These are phyloP conservation scores for Parietaria judaica DNA, from an alignment of 306 rosid species.

Conservation along the genomic window DNA sequence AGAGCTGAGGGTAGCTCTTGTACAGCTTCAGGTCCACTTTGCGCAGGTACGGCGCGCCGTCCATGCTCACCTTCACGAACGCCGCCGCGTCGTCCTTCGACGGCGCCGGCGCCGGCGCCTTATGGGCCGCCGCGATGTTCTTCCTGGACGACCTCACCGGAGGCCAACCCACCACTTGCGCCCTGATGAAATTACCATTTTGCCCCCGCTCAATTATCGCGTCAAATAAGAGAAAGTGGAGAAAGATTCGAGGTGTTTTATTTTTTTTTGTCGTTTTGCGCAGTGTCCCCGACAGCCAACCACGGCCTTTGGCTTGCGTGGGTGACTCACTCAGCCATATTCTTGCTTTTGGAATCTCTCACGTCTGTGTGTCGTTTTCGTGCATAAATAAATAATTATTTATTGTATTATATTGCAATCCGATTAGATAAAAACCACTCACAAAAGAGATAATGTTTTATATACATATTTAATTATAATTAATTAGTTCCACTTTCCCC, in stretches of 20 bases:
- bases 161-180: slow-evolving; percentile 97
- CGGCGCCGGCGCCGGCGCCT: slow-evolving; percentile 5
- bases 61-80: slow-evolving; percentile 85
- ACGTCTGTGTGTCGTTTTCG: slow-evolving; percentile 4
- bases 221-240: slow-evolving; percentile 26
- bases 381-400: neutral
- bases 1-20: slow-evolving; percentile 66
- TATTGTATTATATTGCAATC: neutral
- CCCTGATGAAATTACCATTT: slow-evolving; percentile 24
- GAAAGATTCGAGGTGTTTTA: slow-evolving; percentile 68
- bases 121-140: slow-evolving; percentile 48
- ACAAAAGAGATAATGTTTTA: neutral
- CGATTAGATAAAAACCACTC: neutral
- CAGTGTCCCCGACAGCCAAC: slow-evolving; percentile 54
- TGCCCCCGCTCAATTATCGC: slow-evolving; percentile 7
- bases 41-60: slow-evolving; percentile 82
- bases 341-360: too few relatives aligned
- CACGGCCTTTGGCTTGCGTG: slow-evolving; percentile 6
- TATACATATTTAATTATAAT: neutral
- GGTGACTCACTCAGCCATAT: too few relatives aligned
- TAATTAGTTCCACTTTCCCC: neutral
- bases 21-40: slow-evolving; percentile 78
- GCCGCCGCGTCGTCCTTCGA: slow-evolving; percentile 26
- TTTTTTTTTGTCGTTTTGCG: slow-evolving; percentile 38
- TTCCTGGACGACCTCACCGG: slow-evolving; percentile 75